Evolutionary conservation across 345 rosid species (phyloP).

Genomic region (Gossypium stocksii): DNA sequence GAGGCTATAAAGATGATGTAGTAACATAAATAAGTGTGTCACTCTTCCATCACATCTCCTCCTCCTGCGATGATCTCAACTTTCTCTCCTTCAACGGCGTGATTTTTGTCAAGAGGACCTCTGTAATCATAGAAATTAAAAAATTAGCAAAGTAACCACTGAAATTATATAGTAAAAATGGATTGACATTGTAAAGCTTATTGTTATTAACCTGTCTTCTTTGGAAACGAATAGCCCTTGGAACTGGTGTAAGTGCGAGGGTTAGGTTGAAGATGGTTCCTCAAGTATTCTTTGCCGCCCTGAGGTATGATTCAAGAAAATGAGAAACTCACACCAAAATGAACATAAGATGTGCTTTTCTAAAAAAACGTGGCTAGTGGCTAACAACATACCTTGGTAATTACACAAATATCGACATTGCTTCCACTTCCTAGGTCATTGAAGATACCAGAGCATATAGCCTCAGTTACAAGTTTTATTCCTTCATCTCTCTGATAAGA

Average conservation of each 20-base stretch:
- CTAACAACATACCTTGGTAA: constrained; percentile 56
- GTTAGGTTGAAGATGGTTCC: constrained; percentile 77
- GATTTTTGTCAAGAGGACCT: constrained; percentile 67
- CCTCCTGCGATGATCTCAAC: constrained; percentile 50
- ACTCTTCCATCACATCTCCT: constrained; percentile 80
- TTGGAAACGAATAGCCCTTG: constrained; percentile 60
- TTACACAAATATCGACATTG: constrained; percentile 85
- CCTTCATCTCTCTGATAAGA: constrained; percentile 68
- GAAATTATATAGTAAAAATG: background rate
- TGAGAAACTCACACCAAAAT: constrained; percentile 4
- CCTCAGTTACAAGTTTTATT: constrained; percentile 58
- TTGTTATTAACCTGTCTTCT: constrained; percentile 54
- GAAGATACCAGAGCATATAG: constrained; percentile 75
- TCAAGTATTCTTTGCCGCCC: constrained; percentile 69
- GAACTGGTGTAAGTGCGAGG: constrained; percentile 60
- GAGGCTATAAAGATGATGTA: background rate
- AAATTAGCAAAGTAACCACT: background rate
- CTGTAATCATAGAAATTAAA: constrained; percentile 33
- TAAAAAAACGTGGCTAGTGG: constrained; percentile 2
- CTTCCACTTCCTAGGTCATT: constrained; percentile 90
- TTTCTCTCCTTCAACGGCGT: constrained; percentile 52
- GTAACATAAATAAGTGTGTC: constrained; percentile 4
- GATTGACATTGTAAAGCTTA: background rate
- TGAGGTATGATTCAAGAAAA: constrained; percentile 24
- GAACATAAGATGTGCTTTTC: background rate